Conservation (phyloP, 495 filamentous ascomycete genomes). For the Evansstolkia leycettana region DNA sequence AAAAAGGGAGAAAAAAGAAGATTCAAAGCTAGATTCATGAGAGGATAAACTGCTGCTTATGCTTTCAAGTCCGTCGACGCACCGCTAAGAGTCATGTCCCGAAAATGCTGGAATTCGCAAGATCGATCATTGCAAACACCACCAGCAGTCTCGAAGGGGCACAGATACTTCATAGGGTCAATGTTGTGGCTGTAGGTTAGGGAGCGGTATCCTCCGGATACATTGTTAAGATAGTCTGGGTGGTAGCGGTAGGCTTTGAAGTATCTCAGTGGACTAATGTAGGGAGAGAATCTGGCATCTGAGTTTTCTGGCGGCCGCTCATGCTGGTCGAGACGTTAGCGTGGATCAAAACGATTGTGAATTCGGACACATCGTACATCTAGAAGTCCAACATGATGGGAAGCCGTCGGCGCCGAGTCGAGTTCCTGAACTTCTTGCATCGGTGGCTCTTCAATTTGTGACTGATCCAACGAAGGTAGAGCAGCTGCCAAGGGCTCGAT, state of each 20-base stretch:
- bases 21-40: no score
- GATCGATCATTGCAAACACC: slow-evolving; percentile 64
- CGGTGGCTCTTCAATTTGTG: slow-evolving; percentile 19
- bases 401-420: slow-evolving; percentile 5
- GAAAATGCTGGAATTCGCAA: slow-evolving; percentile 70
- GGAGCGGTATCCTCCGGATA: slow-evolving; percentile 70
- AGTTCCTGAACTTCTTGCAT: slow-evolving; percentile 19
- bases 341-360: not conserved
- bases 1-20: slow-evolving; percentile 6
- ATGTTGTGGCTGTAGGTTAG: slow-evolving; percentile 88
- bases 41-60: slow-evolving; percentile 13
- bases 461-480: slow-evolving; percentile 8
- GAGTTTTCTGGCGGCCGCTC: slow-evolving; percentile 6
- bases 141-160: slow-evolving; percentile 58
- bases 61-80: slow-evolving; percentile 42
- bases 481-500: slow-evolving; percentile 10
- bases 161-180: slow-evolving; percentile 58
- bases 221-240: slow-evolving; percentile 53
- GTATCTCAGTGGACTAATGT: slow-evolving; percentile 66
- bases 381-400: slow-evolving; percentile 19
- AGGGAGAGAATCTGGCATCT: slow-evolving; percentile 49
- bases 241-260: slow-evolving; percentile 89
- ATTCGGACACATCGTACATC: slow-evolving; percentile 24
- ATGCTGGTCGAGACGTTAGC: slow-evolving; percentile 16
- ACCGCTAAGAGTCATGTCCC: slow-evolving; percentile 67